phyloP scores from a whole-genome alignment of 148 eudicot genomes.

The Salicornia ramosissima region DNA sequence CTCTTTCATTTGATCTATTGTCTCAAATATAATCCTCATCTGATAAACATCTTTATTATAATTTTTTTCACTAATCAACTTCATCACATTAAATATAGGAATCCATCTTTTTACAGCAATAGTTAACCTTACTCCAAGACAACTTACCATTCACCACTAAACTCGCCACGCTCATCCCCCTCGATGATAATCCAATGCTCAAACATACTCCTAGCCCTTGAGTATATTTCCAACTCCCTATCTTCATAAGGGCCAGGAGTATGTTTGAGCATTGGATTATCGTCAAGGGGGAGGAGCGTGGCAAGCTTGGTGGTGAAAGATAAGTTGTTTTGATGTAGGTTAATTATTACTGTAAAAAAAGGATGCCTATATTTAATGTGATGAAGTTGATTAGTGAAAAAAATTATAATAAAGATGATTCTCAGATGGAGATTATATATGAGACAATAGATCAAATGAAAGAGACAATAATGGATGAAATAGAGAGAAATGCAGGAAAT shows the following conservation, averaged over 20 bases:
- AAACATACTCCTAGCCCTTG: too few species aligned
- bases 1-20: slow-evolving; percentile 67
- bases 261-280: neutral
- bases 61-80: slow-evolving; percentile 17
- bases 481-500: slow-evolving; percentile 24
- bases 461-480: slow-evolving; percentile 50
- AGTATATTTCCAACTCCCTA: too few species aligned
- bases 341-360: slow-evolving; percentile 7
- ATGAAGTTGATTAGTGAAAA: slow-evolving; percentile 29
- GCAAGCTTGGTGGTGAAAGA: slow-evolving; percentile 14
- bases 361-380: slow-evolving; percentile 24
- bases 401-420: slow-evolving; percentile 21
- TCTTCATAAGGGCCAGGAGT: too few species aligned
- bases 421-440: slow-evolving; percentile 48
- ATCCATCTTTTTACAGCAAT: slow-evolving; percentile 9
- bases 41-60: slow-evolving; percentile 21
- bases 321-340: slow-evolving; percentile 17
- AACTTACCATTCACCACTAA: slow-evolving; percentile 9
- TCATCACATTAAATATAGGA: slow-evolving; percentile 24
- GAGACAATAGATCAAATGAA: slow-evolving; percentile 69
- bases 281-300: slow-evolving; percentile 9
- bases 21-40: slow-evolving; percentile 56
- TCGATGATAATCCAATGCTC: slow-evolving; percentile 1
- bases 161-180: slow-evolving; percentile 8
- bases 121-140: slow-evolving; percentile 20